Evolutionary conservation across 176 grass and related monocot species (phyloP), one percentile per base, ranked within the genome.

Genomic region (Chloris gayana): DNA sequence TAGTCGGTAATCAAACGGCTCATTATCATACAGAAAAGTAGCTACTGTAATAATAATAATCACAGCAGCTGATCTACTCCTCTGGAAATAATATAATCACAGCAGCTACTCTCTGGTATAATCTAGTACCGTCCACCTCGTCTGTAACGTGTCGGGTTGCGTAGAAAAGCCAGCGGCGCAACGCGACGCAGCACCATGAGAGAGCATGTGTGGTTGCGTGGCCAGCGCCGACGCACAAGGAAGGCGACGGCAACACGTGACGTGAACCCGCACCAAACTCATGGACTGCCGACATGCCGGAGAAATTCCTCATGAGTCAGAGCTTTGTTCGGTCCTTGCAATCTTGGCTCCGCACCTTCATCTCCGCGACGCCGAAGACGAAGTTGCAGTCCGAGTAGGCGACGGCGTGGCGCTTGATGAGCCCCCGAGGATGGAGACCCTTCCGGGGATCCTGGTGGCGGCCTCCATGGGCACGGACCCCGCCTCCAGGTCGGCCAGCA

Each of bases 351-450:
- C 44, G 62, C 62, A 78, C 30, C 62, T 0, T 0, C 76, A 78
- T 67, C 62, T 67, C 76, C 0, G 44, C 0, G 7, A 79, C 45
- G 14, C 45, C 76, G 7, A 79, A 53, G 1, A 79, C 76, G 76
- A 79, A 67, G 30, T 12, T 67, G 30, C 76, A 79, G 30, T 79
- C 76, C 7, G 76, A 79, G 76, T 79, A 79, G 1, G 93, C 86
- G 2, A 93, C 90, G 1, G 91, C 90, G 63, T 78, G 82, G 30
- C n/a, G 68, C 76, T 85, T 99, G 67, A 99, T 83, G 14, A 99
- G 4, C 2, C 96, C 96, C 96, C 96, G 0, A 99, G 47, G 17
- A 99, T 47, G 9, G 64, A 49, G 7, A 95, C 82, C 64, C 80
- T 62, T 0, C 93, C 97, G 1, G 97, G 82, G 59, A 99, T 83